phyloP scores from a whole-genome alignment of 345 rosid species.

The Aurinia saxatilis region DNA sequence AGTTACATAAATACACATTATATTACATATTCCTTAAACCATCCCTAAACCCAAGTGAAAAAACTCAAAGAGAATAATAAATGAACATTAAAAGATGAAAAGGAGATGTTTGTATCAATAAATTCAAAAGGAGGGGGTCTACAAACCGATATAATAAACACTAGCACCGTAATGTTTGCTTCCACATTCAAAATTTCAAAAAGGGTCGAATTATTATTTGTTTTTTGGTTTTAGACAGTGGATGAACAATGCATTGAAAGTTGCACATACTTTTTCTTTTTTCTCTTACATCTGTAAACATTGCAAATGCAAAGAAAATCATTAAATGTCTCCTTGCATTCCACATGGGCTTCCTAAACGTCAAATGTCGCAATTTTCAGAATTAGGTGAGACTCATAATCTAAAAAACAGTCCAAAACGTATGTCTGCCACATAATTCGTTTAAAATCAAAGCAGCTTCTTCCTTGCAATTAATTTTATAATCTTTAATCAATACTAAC shows the following conservation, averaged over 20 bases:
- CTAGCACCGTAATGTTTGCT: conserved; percentile 19
- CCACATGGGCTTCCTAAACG: conserved; percentile 27
- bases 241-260: conserved; percentile 27
- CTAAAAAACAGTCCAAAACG: background rate
- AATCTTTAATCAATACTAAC: too few relatives aligned
- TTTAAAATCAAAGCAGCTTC: background rate
- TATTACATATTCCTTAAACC: background rate
- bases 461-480: background rate
- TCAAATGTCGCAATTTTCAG: conserved; percentile 10
- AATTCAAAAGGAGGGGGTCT: conserved; percentile 24
- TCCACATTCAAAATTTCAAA: conserved; percentile 23
- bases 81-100: background rate
- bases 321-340: conserved; percentile 16
- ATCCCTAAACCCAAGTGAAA: background rate
- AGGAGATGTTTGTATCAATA: conserved; percentile 9
- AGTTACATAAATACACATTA: too few relatives aligned
- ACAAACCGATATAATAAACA: conserved; percentile 18
- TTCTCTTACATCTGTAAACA: conserved; percentile 14
- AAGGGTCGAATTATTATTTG: background rate
- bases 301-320: background rate
- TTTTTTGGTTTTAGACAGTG: conserved; percentile 5
- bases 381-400: conserved; percentile 22
- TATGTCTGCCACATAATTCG: conserved; percentile 10
- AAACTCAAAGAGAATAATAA: background rate
- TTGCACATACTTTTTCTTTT: conserved; percentile 20